Evolutionary conservation across 1,284 basidiomycete genomes (phyloP), one percentile per base, ranked within the genome.

Genomic region (Malassezia caprae): DNA sequence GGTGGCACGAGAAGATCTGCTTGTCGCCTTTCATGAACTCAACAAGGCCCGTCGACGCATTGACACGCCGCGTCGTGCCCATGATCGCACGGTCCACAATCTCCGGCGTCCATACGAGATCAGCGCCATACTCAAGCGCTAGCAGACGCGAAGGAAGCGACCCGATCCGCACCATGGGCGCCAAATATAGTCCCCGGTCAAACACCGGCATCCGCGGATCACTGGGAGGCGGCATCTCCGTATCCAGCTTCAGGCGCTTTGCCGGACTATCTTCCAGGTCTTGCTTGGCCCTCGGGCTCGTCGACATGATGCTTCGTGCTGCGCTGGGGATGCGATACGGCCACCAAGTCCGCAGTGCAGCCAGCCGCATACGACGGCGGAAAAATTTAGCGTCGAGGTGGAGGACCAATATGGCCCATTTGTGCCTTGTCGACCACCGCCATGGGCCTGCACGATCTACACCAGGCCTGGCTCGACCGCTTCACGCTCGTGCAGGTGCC

Each of bases 31-130:
- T 80, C 44, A 85, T 80, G 76, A 86, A 98, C 10, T 86, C 86
- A 58, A 99, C 80, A n/a, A 91, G 83, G 15, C 93, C 93, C 0
- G 88, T 90, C 17, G 78, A 69, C 88, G 90, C 82, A 79, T 96
- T 84, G 12, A 96, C 88, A 21, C 79, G 81, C 51, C 93, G 80
- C 62, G 84, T 81, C 0, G 87, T 78, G 53, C 91, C 88, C 42
- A 98, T 80, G 55, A 99, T 90, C 12, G 94, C 94, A 76, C 87
- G 89, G 77, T 99, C 94, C 6, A 99, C 86, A 42, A 90, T 86
- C 73, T 98, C 94, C 0, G 93, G 94, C 10, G 88, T 85, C 94
- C 94, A 99, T 0, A 99, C 93, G 4, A 98, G 80, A 13, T 85
- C 84, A 2, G 93, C 93, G 2, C 93, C 93, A 69, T 96, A 86